Conservation (phyloP, 805 yeast genomes). For the Ogataea degrootiae region DNA sequence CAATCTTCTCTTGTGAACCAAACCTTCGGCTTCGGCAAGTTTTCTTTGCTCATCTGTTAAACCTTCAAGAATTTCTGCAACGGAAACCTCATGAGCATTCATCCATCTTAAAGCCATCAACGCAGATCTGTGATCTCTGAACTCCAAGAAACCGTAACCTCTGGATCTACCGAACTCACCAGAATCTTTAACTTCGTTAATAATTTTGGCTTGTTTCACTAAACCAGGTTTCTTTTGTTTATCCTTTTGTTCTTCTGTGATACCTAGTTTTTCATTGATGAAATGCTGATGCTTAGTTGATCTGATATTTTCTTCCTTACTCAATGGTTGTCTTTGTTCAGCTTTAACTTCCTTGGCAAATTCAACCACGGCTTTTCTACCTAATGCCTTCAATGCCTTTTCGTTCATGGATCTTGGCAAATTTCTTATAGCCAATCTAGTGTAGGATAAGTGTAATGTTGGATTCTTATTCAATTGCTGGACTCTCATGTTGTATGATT, state of each 20-base stretch:
- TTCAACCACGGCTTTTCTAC: slow-evolving; percentile 89
- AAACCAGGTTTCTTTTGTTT: slow-evolving; percentile 80
- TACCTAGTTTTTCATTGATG: slow-evolving; percentile 29
- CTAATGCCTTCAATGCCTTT: slow-evolving; percentile 84
- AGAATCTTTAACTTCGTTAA: slow-evolving; percentile 86
- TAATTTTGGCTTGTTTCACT: slow-evolving; percentile 88
- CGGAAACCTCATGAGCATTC: slow-evolving; percentile 83
- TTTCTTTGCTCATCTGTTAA: slow-evolving; percentile 63
- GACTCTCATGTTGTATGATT: slow-evolving; percentile 79
- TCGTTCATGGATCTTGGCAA: slow-evolving; percentile 89
- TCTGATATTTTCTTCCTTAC: slow-evolving; percentile 82
- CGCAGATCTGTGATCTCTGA: slow-evolving; percentile 86
- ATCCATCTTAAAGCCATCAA: slow-evolving; percentile 96
- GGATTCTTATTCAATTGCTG: slow-evolving; percentile 91
- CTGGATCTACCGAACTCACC: slow-evolving; percentile 87
- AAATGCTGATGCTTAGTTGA: slow-evolving; percentile 61
- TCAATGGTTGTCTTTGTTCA: slow-evolving; percentile 71
- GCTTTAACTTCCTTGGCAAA: slow-evolving; percentile 87
- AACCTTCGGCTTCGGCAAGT: slow-evolving; percentile 46
- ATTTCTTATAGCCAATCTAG: slow-evolving; percentile 92
- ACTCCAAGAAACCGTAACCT: slow-evolving; percentile 96
- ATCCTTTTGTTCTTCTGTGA: slow-evolving; percentile 42
- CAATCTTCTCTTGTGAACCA: slow-evolving; percentile 58
- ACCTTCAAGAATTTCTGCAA: slow-evolving; percentile 68
- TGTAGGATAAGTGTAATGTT: slow-evolving; percentile 83